A percentile compares a stretch with the other conserved stretches of the same genome.
These are phyloP conservation scores for Globisporangium alternatum DNA, from an alignment of 352 stramenopile species.

Conservation along the genomic window DNA sequence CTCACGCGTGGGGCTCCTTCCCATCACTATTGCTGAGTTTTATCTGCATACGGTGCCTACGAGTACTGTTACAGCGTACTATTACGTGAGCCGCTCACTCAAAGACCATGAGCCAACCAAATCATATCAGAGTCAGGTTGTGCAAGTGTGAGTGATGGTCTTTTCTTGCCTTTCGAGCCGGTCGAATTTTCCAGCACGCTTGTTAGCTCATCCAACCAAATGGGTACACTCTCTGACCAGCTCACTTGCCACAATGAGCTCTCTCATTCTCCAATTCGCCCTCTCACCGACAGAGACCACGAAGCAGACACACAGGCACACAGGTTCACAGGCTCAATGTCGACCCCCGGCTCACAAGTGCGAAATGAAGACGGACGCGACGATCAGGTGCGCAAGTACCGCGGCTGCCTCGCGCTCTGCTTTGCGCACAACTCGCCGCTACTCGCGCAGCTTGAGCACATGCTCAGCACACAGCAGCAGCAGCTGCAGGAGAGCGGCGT, in stretches of 20 bases:
- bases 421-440: slow-evolving; percentile 23
- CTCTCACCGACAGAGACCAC: background rate
- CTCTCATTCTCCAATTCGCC: background rate
- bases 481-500: background rate
- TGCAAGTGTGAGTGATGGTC: background rate
- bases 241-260: background rate
- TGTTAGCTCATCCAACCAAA: background rate
- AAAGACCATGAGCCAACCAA: too few species aligned
- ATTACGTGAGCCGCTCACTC: too few species aligned
- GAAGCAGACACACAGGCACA: background rate
- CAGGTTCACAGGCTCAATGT: background rate
- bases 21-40: too few species aligned
- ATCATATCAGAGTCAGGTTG: background rate
- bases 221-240: background rate
- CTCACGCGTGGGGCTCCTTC: too few species aligned
- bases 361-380: background rate
- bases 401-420: slow-evolving; percentile 36
- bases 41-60: too few species aligned
- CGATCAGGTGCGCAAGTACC: slow-evolving; percentile 26
- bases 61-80: too few species aligned
- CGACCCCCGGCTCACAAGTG: background rate
- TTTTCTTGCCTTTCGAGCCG: background rate
- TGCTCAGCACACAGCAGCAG: slow-evolving; percentile 18
- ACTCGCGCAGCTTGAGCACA: background rate
- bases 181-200: background rate